Conservation (phyloP, 192 early-diverging fungal species). For the Mortierella hygrophila region DNA sequence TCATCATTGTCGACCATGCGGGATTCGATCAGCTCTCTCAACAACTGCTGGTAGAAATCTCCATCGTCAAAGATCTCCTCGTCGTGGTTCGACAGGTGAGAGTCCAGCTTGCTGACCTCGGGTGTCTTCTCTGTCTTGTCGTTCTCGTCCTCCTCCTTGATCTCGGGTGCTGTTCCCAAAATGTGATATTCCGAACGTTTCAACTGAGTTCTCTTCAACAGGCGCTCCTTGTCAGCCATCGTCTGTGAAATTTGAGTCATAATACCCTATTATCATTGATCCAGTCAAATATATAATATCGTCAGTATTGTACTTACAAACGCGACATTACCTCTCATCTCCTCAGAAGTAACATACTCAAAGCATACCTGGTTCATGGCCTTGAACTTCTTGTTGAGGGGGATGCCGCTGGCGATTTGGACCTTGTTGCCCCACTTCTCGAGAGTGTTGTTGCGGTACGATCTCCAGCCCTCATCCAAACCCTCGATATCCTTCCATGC, state of each 20-base stretch:
- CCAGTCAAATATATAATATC: neutral
- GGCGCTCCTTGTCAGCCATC: conserved; percentile 77
- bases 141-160: conserved; percentile 55
- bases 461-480: conserved; percentile 76
- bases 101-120: conserved; percentile 58
- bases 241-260: conserved; percentile 80
- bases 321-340: neutral
- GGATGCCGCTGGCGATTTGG: conserved; percentile 74
- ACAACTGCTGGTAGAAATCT: conserved; percentile 94
- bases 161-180: conserved; percentile 61
- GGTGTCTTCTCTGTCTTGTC: conserved; percentile 54
- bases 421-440: conserved; percentile 97
- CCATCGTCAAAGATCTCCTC: conserved; percentile 95
- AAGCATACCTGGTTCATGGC: conserved; percentile 84
- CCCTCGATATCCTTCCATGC: conserved; percentile 71
- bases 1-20: conserved; percentile 94
- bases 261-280: conserved; percentile 58
- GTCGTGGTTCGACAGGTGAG: conserved; percentile 80
- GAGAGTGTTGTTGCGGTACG: conserved; percentile 87
- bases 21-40: conserved; percentile 96
- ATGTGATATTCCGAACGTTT: conserved; percentile 79
- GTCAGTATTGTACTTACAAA: neutral
- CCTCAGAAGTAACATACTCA: neutral
- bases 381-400: conserved; percentile 93
- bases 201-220: conserved; percentile 90